Conservation (phyloP, 2,329 filamentous ascomycete species). For the Xylaria sp. region DNA sequence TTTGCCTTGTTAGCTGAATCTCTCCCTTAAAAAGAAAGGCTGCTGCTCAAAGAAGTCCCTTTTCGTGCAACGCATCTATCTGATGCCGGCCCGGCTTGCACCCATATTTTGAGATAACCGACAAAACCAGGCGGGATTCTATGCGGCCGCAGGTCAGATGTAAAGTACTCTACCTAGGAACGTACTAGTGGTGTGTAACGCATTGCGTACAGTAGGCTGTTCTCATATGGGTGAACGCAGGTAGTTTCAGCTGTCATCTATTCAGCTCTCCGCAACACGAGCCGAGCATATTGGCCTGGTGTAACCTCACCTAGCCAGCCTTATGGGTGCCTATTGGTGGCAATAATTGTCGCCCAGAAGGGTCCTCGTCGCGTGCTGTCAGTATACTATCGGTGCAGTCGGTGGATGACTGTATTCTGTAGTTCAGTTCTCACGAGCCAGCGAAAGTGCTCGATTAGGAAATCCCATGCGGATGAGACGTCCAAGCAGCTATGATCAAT, state of each 20-base stretch:
- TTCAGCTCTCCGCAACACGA: slow-evolving; percentile 21
- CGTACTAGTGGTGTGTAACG: neutral
- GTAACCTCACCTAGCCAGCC: slow-evolving; percentile 5
- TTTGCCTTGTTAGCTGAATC: neutral
- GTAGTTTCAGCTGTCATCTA: slow-evolving; percentile 23
- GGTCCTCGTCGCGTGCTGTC: neutral
- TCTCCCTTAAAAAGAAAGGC: neutral
- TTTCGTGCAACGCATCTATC: slow-evolving; percentile 26
- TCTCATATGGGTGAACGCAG: slow-evolving; percentile 1
- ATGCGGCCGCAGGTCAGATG: slow-evolving; percentile 3
- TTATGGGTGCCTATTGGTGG: neutral
- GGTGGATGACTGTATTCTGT: slow-evolving; percentile 15
- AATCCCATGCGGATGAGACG: slow-evolving; percentile 23
- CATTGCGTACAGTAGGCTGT: slow-evolving; percentile 11
- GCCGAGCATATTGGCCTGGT: slow-evolving; percentile 2
- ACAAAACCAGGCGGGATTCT: slow-evolving; percentile 17
- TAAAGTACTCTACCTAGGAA: neutral
- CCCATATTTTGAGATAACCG: slow-evolving; percentile 30
- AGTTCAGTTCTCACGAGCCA: neutral
- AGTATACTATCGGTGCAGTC: neutral
- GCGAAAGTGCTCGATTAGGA: slow-evolving; percentile 22
- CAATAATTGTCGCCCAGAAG: neutral
- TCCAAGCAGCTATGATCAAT: slow-evolving; percentile 8
- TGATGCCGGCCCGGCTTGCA: slow-evolving; percentile 29
- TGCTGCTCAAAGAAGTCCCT: slow-evolving; percentile 12